Base-by-base conservation (phyloP, 148 eudicot genomes). In the Vaccinium macrocarpon region DNA sequence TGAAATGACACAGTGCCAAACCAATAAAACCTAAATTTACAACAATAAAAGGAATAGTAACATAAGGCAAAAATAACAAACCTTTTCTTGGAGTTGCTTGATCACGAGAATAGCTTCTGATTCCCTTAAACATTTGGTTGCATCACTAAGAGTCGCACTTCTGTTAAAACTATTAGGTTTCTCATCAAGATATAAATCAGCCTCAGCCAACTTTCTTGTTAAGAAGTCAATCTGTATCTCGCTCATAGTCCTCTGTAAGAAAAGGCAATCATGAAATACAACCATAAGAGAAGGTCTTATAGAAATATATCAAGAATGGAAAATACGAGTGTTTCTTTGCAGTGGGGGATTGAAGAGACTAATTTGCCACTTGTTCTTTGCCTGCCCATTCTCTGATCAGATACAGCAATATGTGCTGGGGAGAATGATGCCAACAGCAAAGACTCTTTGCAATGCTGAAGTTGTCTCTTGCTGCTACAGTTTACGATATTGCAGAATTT, bases 11-110 rank as follows among this genome's bases (percentile, higher is more conserved):
- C 13, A 83, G 38, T 57, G 81, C 56, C 70, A 79, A 83, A 70
- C 71, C 16, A 70, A 80, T 73, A 42, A 80, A 18, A 32, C 18
- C 14, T 49, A 42, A 38, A 62, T 35, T 46, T 59, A 55, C 6
- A 46, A n/a, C 0, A 59, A 55, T 49, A 81, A 50, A 4, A 49
- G 53, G 64, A 8, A 55, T 18, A 51, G 38, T 35, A 73, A 83
- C 35, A 50, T 27, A 77, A 61, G 73, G 42, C 1, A 14, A 81
- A n/a, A 77, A 52, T 57, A 32, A 74, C 27, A 13, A 78, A 96
- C 99, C 95, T 92, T 94, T 66, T 96, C 94, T 85, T 92, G 92
- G 77, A 94, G 93, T 82, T 92, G 93, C 86, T 89, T 91, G 75
- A 92, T 92, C 82, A 92, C 90, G 57, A 87, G 84, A 82, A 86